These are phyloP conservation scores for Dactylonectria macrodidyma DNA, from an alignment of 2,329 filamentous ascomycete species.

Conservation along the genomic window DNA sequence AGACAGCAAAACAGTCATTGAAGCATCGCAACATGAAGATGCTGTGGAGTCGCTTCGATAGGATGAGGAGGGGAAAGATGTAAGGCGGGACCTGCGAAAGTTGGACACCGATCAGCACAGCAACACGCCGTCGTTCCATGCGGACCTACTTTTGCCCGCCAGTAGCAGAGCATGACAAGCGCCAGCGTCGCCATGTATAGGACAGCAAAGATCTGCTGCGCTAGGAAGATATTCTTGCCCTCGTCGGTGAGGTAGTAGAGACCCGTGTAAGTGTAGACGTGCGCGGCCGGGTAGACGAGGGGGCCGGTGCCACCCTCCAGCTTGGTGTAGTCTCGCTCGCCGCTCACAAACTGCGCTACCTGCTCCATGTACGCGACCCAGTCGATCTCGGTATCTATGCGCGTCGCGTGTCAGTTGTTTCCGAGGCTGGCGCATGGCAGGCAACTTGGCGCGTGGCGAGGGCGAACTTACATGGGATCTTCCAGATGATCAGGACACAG, in stretches of 20 bases:
- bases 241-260: constrained; percentile 84
- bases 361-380: constrained; percentile 99
- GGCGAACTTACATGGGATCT: constrained; percentile 80
- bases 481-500: constrained; percentile 83
- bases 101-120: constrained; percentile 2
- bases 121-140: neutral
- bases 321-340: constrained; percentile 89
- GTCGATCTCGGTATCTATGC: constrained; percentile 93
- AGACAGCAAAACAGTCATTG: constrained; percentile 92
- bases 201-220: constrained; percentile 86
- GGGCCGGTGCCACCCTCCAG: constrained; percentile 93
- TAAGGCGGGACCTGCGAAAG: constrained; percentile 82
- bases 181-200: constrained; percentile 84
- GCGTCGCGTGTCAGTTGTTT: constrained; percentile 22
- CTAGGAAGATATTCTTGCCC: constrained; percentile 82
- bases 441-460: neutral
- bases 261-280: constrained; percentile 90
- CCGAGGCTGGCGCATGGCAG: neutral
- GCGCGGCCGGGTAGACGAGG: constrained; percentile 93
- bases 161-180: constrained; percentile 87
- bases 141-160: constrained; percentile 73
- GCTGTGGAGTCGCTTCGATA: constrained; percentile 94
- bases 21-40: constrained; percentile 94
- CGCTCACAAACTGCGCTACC: constrained; percentile 81
- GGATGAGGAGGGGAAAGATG: constrained; percentile 85